Evolutionary conservation across 1,284 basidiomycete species (phyloP).

Genomic region (Testicularia cyperi): DNA sequence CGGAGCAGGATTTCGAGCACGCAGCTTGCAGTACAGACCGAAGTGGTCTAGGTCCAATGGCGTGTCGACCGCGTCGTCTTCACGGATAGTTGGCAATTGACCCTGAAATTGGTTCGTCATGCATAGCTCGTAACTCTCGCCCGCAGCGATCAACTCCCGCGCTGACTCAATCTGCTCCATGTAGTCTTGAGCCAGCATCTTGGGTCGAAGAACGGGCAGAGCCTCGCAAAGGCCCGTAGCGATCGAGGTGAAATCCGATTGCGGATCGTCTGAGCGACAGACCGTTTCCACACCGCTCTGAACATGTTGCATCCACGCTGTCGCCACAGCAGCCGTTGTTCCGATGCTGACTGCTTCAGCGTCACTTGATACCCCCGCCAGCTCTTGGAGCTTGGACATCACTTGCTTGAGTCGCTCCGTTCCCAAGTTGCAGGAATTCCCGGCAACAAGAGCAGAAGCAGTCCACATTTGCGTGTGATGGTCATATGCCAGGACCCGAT

Average conservation of each 20-base stretch:
- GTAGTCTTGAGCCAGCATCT: slow-evolving; percentile 65
- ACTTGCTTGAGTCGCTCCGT: too few relatives aligned
- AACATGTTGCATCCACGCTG: too few relatives aligned
- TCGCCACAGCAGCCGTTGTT: too few relatives aligned
- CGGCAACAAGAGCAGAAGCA: slow-evolving; percentile 51
- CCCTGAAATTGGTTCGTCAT: slow-evolving; percentile 73
- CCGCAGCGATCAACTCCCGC: slow-evolving; percentile 75
- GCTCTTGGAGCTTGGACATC: too few relatives aligned
- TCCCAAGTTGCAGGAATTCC: background rate
- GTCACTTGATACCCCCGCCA: too few relatives aligned
- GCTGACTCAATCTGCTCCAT: slow-evolving; percentile 72
- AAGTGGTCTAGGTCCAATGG: slow-evolving; percentile 37
- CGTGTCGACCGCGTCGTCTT: background rate
- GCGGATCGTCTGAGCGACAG: too few relatives aligned
- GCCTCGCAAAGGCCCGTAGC: slow-evolving; percentile 30
- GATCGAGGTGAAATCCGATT: too few relatives aligned
- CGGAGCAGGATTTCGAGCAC: slow-evolving; percentile 82
- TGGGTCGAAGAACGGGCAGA: slow-evolving; percentile 12
- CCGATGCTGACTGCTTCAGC: too few relatives aligned
- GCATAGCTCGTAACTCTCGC: slow-evolving; percentile 95
- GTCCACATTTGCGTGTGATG: slow-evolving; percentile 61
- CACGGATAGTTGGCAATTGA: slow-evolving; percentile 21
- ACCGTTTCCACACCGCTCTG: too few relatives aligned
- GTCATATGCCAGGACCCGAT: slow-evolving; percentile 61
- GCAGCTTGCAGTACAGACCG: slow-evolving; percentile 47